Percentiles rank a stretch among this genome's conserved stretches.
Conservation (phyloP, 306 rosid species). For the Sicyos edulis region DNA sequence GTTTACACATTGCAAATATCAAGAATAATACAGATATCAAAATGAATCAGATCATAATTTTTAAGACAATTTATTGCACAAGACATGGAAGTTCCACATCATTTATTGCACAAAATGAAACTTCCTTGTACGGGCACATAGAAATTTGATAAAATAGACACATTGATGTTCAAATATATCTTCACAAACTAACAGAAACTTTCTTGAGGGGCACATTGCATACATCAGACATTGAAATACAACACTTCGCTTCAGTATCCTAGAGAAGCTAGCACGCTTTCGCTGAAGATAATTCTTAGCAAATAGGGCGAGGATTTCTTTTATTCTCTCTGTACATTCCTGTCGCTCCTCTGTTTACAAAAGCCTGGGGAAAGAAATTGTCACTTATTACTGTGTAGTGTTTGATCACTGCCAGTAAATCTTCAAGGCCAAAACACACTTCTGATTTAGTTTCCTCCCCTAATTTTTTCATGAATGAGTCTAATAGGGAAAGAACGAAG, state of each 20-base stretch:
- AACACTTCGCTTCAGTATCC: not conserved
- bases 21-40: not conserved
- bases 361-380: not conserved
- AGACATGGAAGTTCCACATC: not conserved
- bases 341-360: not conserved
- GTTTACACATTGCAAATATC: not conserved
- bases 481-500: not conserved
- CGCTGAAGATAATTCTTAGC: not conserved
- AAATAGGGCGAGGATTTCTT: not conserved
- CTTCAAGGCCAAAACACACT: not conserved
- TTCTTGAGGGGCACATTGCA: not conserved
- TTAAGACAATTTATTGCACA: conserved; percentile 1
- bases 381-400: not conserved
- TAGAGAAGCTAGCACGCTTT: not conserved
- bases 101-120: not conserved
- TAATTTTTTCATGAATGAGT: not conserved
- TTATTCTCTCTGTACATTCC: not conserved
- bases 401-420: not conserved
- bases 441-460: not conserved
- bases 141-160: not conserved
- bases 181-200: conserved; percentile 2
- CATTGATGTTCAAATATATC: not conserved
- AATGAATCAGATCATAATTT: not conserved
- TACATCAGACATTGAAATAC: not conserved
- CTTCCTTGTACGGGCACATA: too few relatives aligned